Conservation (phyloP, 2,329 filamentous ascomycete genomes). For the Penicillium crustosum region DNA sequence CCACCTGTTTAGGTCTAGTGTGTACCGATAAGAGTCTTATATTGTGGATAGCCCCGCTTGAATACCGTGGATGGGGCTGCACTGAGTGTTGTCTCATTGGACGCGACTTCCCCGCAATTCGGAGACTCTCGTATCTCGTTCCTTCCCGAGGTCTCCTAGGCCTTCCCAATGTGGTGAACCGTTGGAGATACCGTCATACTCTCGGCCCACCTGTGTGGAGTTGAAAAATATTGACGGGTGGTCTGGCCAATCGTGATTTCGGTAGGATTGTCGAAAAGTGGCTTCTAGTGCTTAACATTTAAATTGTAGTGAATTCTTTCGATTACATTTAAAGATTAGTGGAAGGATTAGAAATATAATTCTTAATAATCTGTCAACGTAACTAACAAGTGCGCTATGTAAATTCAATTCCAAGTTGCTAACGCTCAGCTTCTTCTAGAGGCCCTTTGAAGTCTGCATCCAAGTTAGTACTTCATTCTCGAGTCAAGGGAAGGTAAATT, state of each 20-base stretch:
- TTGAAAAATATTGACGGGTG: neutral
- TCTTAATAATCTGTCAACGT: neutral
- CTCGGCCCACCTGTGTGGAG: neutral
- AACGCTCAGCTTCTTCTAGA: neutral
- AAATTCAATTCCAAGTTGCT: neutral
- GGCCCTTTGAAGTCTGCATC: slow-evolving; percentile 32
- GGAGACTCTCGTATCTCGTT: neutral
- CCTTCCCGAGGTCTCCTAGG: neutral
- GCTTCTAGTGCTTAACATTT: neutral
- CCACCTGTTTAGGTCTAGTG: neutral
- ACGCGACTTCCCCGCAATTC: neutral
- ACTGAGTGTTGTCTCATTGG: neutral
- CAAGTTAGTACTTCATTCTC: neutral
- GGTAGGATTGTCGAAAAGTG: neutral
- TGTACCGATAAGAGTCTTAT: neutral
- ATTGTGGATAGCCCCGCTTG: neutral
- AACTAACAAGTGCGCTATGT: neutral
- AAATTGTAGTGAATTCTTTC: too few relatives aligned
- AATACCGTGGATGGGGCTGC: neutral
- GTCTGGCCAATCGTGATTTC: neutral
- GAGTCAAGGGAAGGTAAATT: slow-evolving; percentile 3
- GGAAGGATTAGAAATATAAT: too few relatives aligned
- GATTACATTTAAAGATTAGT: neutral
- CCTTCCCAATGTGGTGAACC: neutral
- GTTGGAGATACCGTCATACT: neutral